A percentile compares a stretch with the other conserved stretches of the same genome.
These are phyloP conservation scores for Phytophthora parvispora DNA, from an alignment of 352 stramenopile genomes.

Conservation along the genomic window DNA sequence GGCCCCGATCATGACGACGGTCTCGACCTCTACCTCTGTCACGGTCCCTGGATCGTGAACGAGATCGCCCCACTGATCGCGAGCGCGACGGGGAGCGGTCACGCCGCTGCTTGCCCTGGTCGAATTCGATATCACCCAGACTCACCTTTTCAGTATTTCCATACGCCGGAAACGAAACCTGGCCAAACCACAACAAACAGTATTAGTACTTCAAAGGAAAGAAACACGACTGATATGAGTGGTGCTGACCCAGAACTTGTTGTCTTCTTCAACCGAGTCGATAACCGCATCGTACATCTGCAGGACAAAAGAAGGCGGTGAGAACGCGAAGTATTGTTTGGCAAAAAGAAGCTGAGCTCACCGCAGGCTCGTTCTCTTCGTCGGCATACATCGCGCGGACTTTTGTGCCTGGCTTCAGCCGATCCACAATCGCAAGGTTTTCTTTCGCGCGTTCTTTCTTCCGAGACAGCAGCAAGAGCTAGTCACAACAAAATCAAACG, in stretches of 20 bases:
- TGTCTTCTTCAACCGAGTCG: slow-evolving; percentile 91
- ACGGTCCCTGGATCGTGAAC: slow-evolving; percentile 38
- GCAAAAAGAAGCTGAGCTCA: slow-evolving; percentile 24
- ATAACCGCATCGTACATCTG: slow-evolving; percentile 98
- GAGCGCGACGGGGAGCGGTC: slow-evolving; percentile 47
- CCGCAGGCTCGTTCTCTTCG: slow-evolving; percentile 94
- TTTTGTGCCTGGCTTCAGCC: slow-evolving; percentile 90
- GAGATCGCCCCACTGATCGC: slow-evolving; percentile 45
- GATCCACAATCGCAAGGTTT: slow-evolving; percentile 78
- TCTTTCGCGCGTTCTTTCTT: slow-evolving; percentile 74
- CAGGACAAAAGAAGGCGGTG: background rate
- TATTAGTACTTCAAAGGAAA: background rate
- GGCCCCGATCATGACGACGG: slow-evolving; percentile 38
- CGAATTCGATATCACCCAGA: slow-evolving; percentile 96
- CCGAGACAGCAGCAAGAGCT: slow-evolving; percentile 82
- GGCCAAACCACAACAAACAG: background rate
- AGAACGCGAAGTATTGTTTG: background rate
- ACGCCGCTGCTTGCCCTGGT: slow-evolving; percentile 35
- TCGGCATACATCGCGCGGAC: slow-evolving; percentile 97
- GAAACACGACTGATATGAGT: background rate
- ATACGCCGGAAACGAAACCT: slow-evolving; percentile 98
- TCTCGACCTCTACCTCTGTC: slow-evolving; percentile 33
- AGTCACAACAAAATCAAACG: slow-evolving; percentile 15
- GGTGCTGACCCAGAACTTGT: slow-evolving; percentile 73
- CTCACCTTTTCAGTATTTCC: slow-evolving; percentile 96